Percentiles rank a stretch among this genome's conserved stretches.
Conservation (phyloP, 768 basidiomycete species). For the Podaxis sp. region DNA sequence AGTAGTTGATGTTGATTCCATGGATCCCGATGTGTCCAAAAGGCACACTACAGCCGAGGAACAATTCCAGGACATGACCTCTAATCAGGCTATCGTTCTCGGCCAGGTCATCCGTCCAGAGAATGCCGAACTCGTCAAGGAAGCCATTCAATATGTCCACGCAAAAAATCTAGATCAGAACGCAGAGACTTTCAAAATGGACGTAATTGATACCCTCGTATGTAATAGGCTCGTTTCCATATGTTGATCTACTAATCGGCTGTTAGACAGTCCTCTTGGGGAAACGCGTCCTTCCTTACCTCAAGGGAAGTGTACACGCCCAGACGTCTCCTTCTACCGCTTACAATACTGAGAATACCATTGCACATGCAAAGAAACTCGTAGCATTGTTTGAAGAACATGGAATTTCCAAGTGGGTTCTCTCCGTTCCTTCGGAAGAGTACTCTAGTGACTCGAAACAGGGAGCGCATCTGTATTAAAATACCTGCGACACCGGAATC, state of each 20-base stretch:
- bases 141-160: constrained; percentile 27
- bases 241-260: background rate
- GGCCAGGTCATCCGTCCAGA: constrained; percentile 28
- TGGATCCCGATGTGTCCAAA: constrained; percentile 37
- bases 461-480: constrained; percentile 53
- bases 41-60: constrained; percentile 22
- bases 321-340: constrained; percentile 40
- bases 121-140: constrained; percentile 24
- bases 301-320: constrained; percentile 38
- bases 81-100: constrained; percentile 43
- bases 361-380: constrained; percentile 37
- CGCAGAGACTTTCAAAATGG: constrained; percentile 22
- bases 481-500: constrained; percentile 53
- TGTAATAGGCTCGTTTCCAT: background rate
- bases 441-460: constrained; percentile 10
- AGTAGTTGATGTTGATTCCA: constrained; percentile 43
- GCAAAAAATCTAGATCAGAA: constrained; percentile 14
- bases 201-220: constrained; percentile 37
- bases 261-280: constrained; percentile 40
- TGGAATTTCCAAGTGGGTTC: constrained; percentile 35
- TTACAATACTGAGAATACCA: constrained; percentile 35
- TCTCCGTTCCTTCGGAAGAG: background rate
- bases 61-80: constrained; percentile 43
- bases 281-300: constrained; percentile 36
- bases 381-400: constrained; percentile 35